Evolutionary conservation across 768 basidiomycete genomes (phyloP), one percentile per base, ranked within the genome.

Genomic region (Gymnopilus junonius): DNA sequence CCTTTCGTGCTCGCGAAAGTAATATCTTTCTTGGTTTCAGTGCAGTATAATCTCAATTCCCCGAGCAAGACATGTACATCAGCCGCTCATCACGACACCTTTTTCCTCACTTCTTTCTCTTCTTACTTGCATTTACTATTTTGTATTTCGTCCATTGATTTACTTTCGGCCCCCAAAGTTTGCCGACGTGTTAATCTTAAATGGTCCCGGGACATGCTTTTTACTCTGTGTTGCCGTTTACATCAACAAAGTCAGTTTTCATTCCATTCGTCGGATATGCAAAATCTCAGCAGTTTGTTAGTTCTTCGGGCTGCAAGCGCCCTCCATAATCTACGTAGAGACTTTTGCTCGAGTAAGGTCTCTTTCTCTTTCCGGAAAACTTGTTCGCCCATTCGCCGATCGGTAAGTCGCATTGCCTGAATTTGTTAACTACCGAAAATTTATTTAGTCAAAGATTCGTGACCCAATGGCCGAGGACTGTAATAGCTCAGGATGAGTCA

Each of bases 141-240:
- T 95, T 62, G 83, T 85, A 0, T 48, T 93, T 34, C 62, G 70
- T 1, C 91, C 91, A 2, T 61, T 87, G 8, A 64, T 81, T n/a
- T 64, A 62, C 55, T 64, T 67, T 37, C 70, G 64, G 51, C n/a
- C 54, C 15, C 77, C 65, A 35, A 55, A 37, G 3, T 87, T 88
- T 69, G 85, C 88, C 27, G 94, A 98, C 61, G 77, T 94, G 29
- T 79, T 99, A 53, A 77, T 99, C 55, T 76, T 99, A 29, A 99
- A 99, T 74, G 97, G 97, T 1, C 97, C 97, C 0, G 97, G 97
- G 15, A 98, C 97, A 6, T 96, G 94, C 72, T 87, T 96, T 34
- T 79, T 90, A 5, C 80, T 99, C 6, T 93, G 91, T 61, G 62
- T 85, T 15, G 87, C 91, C 0, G 83, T 87, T 14, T 89, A 87